phyloP scores from a whole-genome alignment of 345 rosid species.

The Punica granatum region DNA sequence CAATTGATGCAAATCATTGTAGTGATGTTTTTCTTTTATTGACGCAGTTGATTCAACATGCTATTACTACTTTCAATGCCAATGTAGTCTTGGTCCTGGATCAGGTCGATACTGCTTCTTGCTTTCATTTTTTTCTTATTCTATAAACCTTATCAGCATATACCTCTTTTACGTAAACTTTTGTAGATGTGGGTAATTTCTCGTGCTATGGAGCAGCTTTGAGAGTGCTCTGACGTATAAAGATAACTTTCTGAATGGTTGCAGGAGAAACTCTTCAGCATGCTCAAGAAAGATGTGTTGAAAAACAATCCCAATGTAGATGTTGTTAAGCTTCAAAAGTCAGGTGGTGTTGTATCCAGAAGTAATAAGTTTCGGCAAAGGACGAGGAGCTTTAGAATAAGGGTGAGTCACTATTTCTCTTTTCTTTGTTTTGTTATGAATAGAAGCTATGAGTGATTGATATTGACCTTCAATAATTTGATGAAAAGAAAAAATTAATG shows the following conservation, averaged over 20 bases:
- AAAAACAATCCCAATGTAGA: conserved; percentile 62
- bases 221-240: not conserved
- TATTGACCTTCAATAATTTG: no score
- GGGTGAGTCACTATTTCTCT: conserved; percentile 33
- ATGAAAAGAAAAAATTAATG: no score
- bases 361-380: conserved; percentile 52
- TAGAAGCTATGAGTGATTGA: not conserved
- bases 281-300: conserved; percentile 62
- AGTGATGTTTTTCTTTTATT: not conserved
- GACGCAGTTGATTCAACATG: conserved; percentile 71
- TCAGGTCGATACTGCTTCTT: conserved; percentile 34
- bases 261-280: conserved; percentile 93
- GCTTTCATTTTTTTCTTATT: not conserved
- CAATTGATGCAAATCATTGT: no score
- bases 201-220: not conserved
- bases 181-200: not conserved
- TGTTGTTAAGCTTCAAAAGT: conserved; percentile 85
- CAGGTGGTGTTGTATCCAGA: conserved; percentile 86
- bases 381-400: conserved; percentile 52
- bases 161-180: not conserved
- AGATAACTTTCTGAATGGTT: not conserved
- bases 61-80: conserved; percentile 71
- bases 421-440: conserved; percentile 1
- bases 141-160: not conserved
- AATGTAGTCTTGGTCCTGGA: conserved; percentile 87